These are phyloP conservation scores for Pythium brachiatum DNA, from an alignment of 352 stramenopile genomes.

Conservation along the genomic window DNA sequence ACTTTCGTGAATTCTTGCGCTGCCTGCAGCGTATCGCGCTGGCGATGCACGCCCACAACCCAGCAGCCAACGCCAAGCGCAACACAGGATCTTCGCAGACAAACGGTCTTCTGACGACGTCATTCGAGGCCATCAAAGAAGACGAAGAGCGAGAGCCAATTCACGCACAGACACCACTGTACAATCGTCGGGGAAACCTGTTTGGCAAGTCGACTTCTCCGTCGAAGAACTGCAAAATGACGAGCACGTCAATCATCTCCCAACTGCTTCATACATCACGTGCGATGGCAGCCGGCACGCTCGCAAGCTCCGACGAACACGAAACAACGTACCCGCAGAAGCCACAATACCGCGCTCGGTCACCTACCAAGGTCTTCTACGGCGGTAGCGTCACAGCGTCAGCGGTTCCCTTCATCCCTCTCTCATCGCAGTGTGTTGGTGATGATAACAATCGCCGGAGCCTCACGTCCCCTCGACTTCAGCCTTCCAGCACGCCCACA, in stretches of 20 bases:
- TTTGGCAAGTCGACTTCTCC: slow-evolving; percentile 30
- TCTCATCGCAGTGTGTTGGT: background rate
- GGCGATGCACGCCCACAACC: slow-evolving; percentile 51
- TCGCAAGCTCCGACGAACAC: background rate
- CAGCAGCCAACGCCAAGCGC: background rate
- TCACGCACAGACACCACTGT: slow-evolving; percentile 33
- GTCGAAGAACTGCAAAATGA: slow-evolving; percentile 63
- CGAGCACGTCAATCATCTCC: slow-evolving; percentile 58
- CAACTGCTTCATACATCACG: slow-evolving; percentile 51
- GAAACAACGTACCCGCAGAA: background rate
- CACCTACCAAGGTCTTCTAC: slow-evolving; percentile 21
- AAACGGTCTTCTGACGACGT: slow-evolving; percentile 44
- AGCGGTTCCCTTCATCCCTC: slow-evolving; percentile 6
- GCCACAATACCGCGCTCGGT: background rate
- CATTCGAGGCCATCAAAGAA: slow-evolving; percentile 55
- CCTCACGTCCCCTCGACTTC: background rate
- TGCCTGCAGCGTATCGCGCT: slow-evolving; percentile 67
- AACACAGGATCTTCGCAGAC: background rate
- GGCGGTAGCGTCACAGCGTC: slow-evolving; percentile 4
- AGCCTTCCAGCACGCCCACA: background rate
- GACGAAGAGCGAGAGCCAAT: slow-evolving; percentile 29
- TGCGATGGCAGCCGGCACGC: background rate
- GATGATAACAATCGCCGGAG: background rate
- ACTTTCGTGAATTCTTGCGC: slow-evolving; percentile 70
- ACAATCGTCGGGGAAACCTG: slow-evolving; percentile 58